Evolutionary conservation across 2,329 filamentous ascomycete genomes (phyloP).

Genomic region (Penicillium sp.): DNA sequence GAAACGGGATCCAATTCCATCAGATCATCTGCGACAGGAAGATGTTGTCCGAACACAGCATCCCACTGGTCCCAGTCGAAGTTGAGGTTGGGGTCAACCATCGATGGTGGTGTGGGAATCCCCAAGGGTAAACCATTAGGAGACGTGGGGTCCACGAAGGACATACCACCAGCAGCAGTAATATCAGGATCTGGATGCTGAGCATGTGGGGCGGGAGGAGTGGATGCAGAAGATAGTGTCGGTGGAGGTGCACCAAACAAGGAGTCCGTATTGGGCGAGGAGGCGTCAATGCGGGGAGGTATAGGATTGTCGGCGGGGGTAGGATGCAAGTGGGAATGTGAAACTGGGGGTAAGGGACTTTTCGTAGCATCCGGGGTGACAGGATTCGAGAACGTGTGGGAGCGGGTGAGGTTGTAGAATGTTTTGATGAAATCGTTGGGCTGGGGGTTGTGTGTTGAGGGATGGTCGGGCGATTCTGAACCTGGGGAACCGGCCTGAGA

Average conservation of each 20-base stretch:
- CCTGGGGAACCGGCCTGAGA: slow-evolving; percentile 11
- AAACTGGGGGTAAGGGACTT: slow-evolving; percentile 17
- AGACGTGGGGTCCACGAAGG: slow-evolving; percentile 25
- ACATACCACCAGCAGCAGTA: slow-evolving; percentile 9
- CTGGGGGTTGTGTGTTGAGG: slow-evolving; percentile 15
- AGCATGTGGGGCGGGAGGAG: slow-evolving; percentile 7
- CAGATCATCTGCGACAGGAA: slow-evolving; percentile 44
- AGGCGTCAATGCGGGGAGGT: slow-evolving; percentile 1
- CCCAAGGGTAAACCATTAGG: slow-evolving; percentile 16
- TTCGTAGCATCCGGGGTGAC: slow-evolving; percentile 11
- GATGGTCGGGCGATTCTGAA: not conserved
- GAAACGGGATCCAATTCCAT: slow-evolving; percentile 44
- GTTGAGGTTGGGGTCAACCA: slow-evolving; percentile 43
- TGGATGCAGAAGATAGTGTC: not conserved
- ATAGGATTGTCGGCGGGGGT: slow-evolving; percentile 10
- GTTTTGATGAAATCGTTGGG: slow-evolving; percentile 33
- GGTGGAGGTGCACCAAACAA: not conserved
- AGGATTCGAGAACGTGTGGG: slow-evolving; percentile 28
- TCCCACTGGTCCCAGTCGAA: slow-evolving; percentile 53
- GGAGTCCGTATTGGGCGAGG: slow-evolving; percentile 14
- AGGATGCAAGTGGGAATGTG: slow-evolving; percentile 16
- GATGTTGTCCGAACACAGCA: slow-evolving; percentile 48
- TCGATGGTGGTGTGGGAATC: slow-evolving; percentile 35
- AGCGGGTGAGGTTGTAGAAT: slow-evolving; percentile 38
- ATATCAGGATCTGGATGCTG: not conserved